Conservation (phyloP, 129 eudicot genomes). For the Ambrosia trifida region DNA sequence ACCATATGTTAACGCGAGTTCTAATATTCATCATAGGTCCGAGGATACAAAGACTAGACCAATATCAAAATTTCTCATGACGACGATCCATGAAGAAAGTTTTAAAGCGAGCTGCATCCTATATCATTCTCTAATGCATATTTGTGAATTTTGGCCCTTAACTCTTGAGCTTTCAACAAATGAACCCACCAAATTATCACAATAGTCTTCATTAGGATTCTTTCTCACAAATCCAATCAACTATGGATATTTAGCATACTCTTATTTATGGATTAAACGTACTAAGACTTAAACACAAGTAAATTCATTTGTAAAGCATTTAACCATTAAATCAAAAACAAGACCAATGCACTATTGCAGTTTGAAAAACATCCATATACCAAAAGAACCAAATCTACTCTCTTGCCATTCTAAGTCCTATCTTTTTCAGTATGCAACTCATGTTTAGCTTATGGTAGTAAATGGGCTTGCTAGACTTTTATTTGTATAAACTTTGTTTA, state of each 20-base stretch:
- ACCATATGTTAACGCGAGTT: no score
- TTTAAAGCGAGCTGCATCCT: neutral
- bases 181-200: neutral
- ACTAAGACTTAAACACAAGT: neutral
- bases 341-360: neutral
- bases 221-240: neutral
- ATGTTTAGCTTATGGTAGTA: neutral
- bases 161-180: neutral
- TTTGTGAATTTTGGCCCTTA: neutral
- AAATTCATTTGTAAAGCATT: neutral
- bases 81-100: neutral
- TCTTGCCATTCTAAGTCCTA: neutral
- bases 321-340: neutral
- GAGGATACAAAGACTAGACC: no score
- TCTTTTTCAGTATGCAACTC: neutral
- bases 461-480: neutral
- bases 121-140: neutral
- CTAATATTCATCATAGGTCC: no score
- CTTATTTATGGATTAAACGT: neutral
- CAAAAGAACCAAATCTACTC: neutral
- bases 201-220: neutral
- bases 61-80: neutral
- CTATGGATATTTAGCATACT: neutral
- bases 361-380: neutral
- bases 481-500: neutral